Conservation (phyloP, 2,329 filamentous ascomycete species). For the Colletotrichum truncatum region DNA sequence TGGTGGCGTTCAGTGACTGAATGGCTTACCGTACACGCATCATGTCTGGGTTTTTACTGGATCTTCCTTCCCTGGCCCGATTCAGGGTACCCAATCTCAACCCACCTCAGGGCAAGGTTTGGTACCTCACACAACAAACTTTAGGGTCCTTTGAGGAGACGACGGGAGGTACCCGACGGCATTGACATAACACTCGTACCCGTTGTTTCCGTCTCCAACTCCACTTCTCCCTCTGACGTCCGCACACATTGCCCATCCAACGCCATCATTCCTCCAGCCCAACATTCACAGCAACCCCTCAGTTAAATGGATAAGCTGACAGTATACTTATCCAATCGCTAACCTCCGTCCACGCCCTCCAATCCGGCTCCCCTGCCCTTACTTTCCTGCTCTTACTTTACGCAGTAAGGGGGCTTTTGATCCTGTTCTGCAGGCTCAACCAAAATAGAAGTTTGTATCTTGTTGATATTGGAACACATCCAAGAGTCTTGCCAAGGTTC, state of each 20-base stretch:
- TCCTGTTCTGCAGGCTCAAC: neutral
- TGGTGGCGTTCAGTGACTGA: neutral
- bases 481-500: neutral
- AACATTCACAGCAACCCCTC: neutral
- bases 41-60: neutral
- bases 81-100: neutral
- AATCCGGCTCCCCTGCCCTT: neutral
- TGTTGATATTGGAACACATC: neutral
- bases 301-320: neutral
- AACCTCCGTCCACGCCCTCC: neutral
- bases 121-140: neutral
- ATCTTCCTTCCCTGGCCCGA: neutral
- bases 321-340: neutral
- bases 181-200: neutral
- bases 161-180: neutral
- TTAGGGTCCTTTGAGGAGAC: neutral
- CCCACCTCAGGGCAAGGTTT: conserved; percentile 12
- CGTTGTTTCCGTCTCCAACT: neutral
- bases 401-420: neutral
- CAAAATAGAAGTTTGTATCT: neutral
- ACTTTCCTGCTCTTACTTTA: too few relatives aligned
- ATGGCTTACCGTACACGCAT: conserved; percentile 7
- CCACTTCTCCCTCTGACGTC: neutral
- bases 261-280: neutral
- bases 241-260: neutral